Base-by-base conservation (phyloP, 495 filamentous ascomycete species). In the Aspergillus olivimuriae region DNA sequence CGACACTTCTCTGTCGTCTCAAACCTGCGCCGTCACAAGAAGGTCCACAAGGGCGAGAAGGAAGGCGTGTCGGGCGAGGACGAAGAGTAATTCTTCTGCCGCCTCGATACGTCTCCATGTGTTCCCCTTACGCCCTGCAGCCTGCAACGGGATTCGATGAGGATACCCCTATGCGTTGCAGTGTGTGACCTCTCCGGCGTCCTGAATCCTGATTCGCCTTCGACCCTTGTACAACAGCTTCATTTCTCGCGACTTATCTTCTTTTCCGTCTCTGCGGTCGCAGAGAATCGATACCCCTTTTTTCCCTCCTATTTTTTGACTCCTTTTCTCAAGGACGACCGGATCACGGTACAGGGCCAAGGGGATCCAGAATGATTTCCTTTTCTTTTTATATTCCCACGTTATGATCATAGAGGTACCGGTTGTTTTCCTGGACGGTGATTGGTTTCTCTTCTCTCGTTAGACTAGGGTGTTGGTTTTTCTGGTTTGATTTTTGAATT, bases 1-100 rank as follows among this genome's bases (percentile, higher is more conserved):
- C 83, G 92, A 52, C 86, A 95, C 59, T 98, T 98, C 69, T 97
- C 92, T 9, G 92, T 98, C 26, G 92, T 97, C 26, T 98, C 92
- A 9, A 98, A 98, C 61, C 69, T 98, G 33, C 84, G 92, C 38
- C 77, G 92, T 40, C 92, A 98, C 71, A 85, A 86, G 61, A 98
- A 98, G 66, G 91, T 97, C 34, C 92, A 98, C 74, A 90, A 89
- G 63, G 85, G 82, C 61, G 89, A 95, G 52, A 72, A 68, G 38
- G 74, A 75, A 30, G 48, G 43, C 34, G 65, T 53, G 35, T 70
- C 67, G 16, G 60, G 62, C 26, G 70, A 73, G 4, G 68, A 72
- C 21, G 70, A 73, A 37, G 67, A 73, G 50, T 70, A 65, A 62
- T 55, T 53, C 18, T 28, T 11, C 15, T 14, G 31, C 32, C 7